Percentiles rank a stretch among this genome's conserved stretches.
Conservation (phyloP, 2,329 filamentous ascomycete species). For the Epichloe sylvatica region DNA sequence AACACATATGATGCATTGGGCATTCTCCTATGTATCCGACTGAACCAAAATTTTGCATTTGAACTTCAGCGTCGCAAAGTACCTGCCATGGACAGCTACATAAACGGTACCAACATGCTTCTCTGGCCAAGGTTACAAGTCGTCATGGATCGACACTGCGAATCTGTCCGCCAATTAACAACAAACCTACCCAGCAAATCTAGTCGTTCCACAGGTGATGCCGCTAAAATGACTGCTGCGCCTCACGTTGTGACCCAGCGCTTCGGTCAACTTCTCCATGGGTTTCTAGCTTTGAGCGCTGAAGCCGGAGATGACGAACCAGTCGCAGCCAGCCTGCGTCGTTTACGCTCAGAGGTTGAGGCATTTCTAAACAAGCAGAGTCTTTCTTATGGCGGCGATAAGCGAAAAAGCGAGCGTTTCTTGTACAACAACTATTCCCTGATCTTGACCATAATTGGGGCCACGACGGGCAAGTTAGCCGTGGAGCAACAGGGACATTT, state of each 20-base stretch:
- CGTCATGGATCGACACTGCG: slow-evolving; percentile 85
- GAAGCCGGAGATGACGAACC: slow-evolving; percentile 92
- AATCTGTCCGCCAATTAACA: slow-evolving; percentile 57
- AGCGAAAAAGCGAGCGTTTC: slow-evolving; percentile 72
- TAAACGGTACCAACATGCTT: slow-evolving; percentile 90
- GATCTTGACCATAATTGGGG: slow-evolving; percentile 81
- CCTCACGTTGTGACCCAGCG: slow-evolving; percentile 86
- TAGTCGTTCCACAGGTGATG: slow-evolving; percentile 31
- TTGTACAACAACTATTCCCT: slow-evolving; percentile 93
- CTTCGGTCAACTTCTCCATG: slow-evolving; percentile 86
- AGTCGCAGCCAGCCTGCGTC: slow-evolving; percentile 63
- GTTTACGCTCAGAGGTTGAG: slow-evolving; percentile 71
- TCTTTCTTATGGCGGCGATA: slow-evolving; percentile 57
- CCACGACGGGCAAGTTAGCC: slow-evolving; percentile 58
- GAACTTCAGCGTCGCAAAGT: slow-evolving; percentile 84
- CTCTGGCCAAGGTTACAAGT: slow-evolving; percentile 93
- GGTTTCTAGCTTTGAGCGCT: slow-evolving; percentile 68
- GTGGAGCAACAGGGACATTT: slow-evolving; percentile 65
- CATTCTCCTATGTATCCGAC: slow-evolving; percentile 73
- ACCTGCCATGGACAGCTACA: slow-evolving; percentile 76
- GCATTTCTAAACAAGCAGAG: slow-evolving; percentile 66
- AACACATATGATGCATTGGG: slow-evolving; percentile 75
- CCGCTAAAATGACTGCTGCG: slow-evolving; percentile 55
- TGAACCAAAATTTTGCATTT: slow-evolving; percentile 91
- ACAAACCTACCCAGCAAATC: slow-evolving; percentile 36